These are phyloP conservation scores for Marchantia polymorpha DNA, from an alignment of 225 moss, liverwort and hornwort species.

Conservation along the genomic window DNA sequence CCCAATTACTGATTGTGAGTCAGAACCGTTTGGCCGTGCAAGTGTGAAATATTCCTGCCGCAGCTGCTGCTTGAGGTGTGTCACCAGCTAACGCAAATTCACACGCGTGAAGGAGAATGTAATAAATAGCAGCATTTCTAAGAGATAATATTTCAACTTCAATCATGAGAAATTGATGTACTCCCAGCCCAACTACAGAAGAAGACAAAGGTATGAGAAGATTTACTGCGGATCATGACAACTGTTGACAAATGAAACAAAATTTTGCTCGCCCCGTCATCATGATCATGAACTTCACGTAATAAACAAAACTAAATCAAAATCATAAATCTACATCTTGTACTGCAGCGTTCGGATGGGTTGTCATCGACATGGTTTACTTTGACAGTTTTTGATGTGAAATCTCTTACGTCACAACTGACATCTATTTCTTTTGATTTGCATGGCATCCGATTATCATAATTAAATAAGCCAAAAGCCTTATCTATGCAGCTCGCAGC, in stretches of 20 bases:
- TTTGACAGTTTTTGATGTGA: neutral
- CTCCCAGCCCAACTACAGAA: neutral
- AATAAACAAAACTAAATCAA: neutral
- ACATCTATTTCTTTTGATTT: neutral
- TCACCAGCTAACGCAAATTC: conserved; percentile 5
- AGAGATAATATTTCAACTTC: conserved; percentile 16
- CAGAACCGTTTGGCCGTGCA: conserved; percentile 16
- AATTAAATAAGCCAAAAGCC: neutral
- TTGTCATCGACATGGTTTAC: neutral
- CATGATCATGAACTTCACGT: conserved; percentile 3
- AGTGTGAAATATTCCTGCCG: neutral
- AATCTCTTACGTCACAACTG: conserved; percentile 8
- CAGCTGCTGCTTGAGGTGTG: neutral
- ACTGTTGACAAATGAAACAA: conserved; percentile 6
- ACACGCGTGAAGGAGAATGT: conserved; percentile 15
- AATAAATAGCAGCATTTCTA: conserved; percentile 9
- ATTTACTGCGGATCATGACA: neutral
- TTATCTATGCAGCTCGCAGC: neutral
- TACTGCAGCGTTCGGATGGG: neutral
- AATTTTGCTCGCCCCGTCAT: neutral
- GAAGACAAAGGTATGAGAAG: neutral
- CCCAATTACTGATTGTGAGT: conserved; percentile 7
- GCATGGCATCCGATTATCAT: neutral
- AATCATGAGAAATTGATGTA: conserved; percentile 11
- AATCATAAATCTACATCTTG: neutral